These are phyloP conservation scores for Fagopyrum tataricum DNA, from an alignment of 148 eudicot genomes.

Conservation along the genomic window DNA sequence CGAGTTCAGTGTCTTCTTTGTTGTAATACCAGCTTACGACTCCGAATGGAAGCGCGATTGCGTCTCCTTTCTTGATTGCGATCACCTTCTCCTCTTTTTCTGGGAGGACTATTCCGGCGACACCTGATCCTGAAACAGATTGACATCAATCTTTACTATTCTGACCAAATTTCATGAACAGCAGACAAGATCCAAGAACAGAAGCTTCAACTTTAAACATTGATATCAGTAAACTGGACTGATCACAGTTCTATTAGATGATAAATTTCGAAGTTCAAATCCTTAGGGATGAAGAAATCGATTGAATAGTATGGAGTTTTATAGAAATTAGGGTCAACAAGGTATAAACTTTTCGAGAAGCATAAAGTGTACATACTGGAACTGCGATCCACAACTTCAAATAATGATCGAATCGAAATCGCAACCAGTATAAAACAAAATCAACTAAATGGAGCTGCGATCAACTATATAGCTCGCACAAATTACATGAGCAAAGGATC, in stretches of 20 bases:
- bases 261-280: not conserved
- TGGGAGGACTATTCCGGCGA: conserved; percentile 77
- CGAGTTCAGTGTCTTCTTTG: conserved; percentile 62
- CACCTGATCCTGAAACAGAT: conserved; percentile 50
- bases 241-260: too few relatives aligned
- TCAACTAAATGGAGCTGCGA: not conserved
- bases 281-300: not conserved
- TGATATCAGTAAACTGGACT: too few relatives aligned
- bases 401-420: not conserved
- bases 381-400: not conserved
- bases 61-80: conserved; percentile 69
- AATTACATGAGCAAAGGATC: not conserved
- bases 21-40: conserved; percentile 86
- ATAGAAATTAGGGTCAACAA: too few relatives aligned
- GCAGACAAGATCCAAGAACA: too few relatives aligned
- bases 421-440: too few relatives aligned
- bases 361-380: not conserved
- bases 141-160: too few relatives aligned
- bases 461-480: not conserved
- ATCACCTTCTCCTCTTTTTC: conserved; percentile 87
- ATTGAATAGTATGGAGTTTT: too few relatives aligned
- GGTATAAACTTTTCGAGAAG: not conserved
- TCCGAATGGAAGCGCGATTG: conserved; percentile 87
- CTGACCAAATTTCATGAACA: too few relatives aligned
- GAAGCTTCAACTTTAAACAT: too few relatives aligned